These are phyloP conservation scores for Penicillium paxilli DNA, from an alignment of 495 filamentous ascomycete species.

Conservation along the genomic window DNA sequence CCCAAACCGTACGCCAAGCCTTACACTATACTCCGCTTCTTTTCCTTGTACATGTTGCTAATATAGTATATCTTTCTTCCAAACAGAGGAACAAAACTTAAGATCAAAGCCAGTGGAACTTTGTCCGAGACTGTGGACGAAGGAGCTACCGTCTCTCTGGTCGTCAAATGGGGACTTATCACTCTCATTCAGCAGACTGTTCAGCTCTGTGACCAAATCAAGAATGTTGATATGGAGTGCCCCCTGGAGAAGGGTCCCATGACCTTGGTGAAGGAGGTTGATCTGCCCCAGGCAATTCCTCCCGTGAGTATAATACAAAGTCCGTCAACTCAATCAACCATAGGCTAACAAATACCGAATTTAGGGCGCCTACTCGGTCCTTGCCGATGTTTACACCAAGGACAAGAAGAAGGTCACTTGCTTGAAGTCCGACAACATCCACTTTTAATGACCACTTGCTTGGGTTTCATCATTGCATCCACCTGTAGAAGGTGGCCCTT, in stretches of 20 bases:
- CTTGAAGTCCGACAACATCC: constrained; percentile 59
- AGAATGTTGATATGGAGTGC: constrained; percentile 85
- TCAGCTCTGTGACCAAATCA: constrained; percentile 84
- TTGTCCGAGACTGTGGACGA: constrained; percentile 67
- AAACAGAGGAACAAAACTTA: constrained; percentile 73
- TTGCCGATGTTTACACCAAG: constrained; percentile 75
- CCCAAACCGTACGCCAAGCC: constrained; percentile 72
- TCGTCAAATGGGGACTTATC: constrained; percentile 91
- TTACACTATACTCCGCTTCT: not conserved
- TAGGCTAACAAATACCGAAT: not conserved
- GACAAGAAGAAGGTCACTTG: constrained; percentile 77
- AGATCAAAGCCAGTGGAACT: constrained; percentile 73
- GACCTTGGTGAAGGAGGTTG: constrained; percentile 73
- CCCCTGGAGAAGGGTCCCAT: constrained; percentile 78
- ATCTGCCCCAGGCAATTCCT: constrained; percentile 85
- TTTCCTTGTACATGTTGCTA: constrained; percentile 1
- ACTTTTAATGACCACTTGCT: constrained; percentile 32
- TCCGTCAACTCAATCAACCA: not conserved
- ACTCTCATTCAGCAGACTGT: constrained; percentile 74
- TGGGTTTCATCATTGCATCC: constrained; percentile 10
- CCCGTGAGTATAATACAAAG: constrained; percentile 59
- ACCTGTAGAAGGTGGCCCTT: constrained; percentile 12
- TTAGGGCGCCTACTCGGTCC: constrained; percentile 86
- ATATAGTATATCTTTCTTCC: constrained; percentile 3
- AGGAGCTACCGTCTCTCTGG: constrained; percentile 75